These are phyloP conservation scores for Cutaneotrichosporon sp. DNA, from an alignment of 1,284 basidiomycete species.

Conservation along the genomic window DNA sequence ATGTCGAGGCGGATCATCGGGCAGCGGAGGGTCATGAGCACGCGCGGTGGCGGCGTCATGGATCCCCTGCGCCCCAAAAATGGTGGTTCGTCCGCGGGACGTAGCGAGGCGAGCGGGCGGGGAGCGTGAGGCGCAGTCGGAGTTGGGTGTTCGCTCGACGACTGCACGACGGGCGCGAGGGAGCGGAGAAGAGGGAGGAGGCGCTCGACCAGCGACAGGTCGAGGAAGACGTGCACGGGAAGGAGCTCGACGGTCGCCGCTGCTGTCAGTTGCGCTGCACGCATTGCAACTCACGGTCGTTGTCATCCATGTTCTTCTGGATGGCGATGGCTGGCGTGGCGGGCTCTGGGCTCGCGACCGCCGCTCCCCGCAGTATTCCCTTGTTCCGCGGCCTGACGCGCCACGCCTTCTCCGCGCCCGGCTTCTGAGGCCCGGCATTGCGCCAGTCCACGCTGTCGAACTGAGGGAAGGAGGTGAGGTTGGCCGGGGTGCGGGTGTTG, in stretches of 20 bases:
- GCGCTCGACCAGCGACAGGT: conserved; percentile 61
- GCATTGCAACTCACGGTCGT: conserved; percentile 24
- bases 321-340: conserved; percentile 29
- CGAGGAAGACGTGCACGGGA: conserved; percentile 72
- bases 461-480: conserved; percentile 34
- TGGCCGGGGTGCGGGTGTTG: conserved; percentile 11
- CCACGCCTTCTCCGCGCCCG: conserved; percentile 44
- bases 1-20: conserved; percentile 47
- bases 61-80: neutral
- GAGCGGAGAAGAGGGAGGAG: conserved; percentile 44
- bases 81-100: neutral
- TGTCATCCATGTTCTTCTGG: conserved; percentile 21
- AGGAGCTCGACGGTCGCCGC: conserved; percentile 50
- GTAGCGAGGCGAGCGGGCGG: conserved; percentile 6
- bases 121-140: conserved; percentile 5
- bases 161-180: conserved; percentile 36
- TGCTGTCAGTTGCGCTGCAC: conserved; percentile 1
- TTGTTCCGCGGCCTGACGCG: conserved; percentile 36
- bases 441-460: conserved; percentile 52
- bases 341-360: conserved; percentile 17
- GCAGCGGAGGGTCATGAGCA: conserved; percentile 26
- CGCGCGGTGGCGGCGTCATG: neutral
- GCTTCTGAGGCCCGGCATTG: conserved; percentile 36
- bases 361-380: conserved; percentile 36
- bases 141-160: conserved; percentile 4